These are phyloP conservation scores for Talaromyces ruber DNA, from an alignment of 495 filamentous ascomycete species.

Conservation along the genomic window DNA sequence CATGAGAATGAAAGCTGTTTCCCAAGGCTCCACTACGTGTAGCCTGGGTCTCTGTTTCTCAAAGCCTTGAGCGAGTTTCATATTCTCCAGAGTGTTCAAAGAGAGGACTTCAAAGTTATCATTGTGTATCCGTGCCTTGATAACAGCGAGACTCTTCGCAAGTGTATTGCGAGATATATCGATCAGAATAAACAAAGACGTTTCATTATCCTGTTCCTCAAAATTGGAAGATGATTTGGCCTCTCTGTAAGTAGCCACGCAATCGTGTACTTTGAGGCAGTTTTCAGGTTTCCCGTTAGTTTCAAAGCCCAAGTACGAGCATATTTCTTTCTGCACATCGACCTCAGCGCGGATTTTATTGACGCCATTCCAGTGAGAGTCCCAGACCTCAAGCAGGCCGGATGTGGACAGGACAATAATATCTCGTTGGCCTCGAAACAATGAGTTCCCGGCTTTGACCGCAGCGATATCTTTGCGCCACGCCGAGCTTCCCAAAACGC, in stretches of 20 bases:
- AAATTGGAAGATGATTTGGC: conserved; percentile 10
- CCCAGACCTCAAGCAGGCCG: conserved; percentile 75
- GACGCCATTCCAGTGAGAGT: conserved; percentile 73
- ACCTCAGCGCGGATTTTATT: conserved; percentile 44
- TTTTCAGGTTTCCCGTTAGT: conserved; percentile 9
- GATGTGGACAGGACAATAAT: conserved; percentile 66
- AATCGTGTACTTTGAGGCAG: conserved; percentile 27
- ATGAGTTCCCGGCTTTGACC: conserved; percentile 57
- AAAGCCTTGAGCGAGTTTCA: conserved; percentile 15
- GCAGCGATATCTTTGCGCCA: conserved; percentile 70
- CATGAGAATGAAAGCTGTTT: conserved; percentile 78
- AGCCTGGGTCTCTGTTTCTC: conserved; percentile 52
- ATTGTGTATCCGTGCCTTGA: conserved; percentile 20
- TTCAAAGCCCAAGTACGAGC: conserved; percentile 19
- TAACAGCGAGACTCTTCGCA: conserved; percentile 19
- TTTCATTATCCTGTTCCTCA: conserved; percentile 18
- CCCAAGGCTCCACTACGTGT: conserved; percentile 64
- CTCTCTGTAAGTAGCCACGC: conserved; percentile 15
- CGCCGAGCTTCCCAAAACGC: conserved; percentile 54
- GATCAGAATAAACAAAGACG: conserved; percentile 24
- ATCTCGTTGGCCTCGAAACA: conserved; percentile 74
- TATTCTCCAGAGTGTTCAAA: conserved; percentile 18
- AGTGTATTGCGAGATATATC: conserved; percentile 13
- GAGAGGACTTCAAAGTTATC: conserved; percentile 21
- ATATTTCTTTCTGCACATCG: conserved; percentile 36